Percentiles rank a stretch among this genome's conserved stretches.
Evolutionary conservation across 2,329 filamentous ascomycete genomes (phyloP).

Genomic region (Colletotrichum sp.): DNA sequence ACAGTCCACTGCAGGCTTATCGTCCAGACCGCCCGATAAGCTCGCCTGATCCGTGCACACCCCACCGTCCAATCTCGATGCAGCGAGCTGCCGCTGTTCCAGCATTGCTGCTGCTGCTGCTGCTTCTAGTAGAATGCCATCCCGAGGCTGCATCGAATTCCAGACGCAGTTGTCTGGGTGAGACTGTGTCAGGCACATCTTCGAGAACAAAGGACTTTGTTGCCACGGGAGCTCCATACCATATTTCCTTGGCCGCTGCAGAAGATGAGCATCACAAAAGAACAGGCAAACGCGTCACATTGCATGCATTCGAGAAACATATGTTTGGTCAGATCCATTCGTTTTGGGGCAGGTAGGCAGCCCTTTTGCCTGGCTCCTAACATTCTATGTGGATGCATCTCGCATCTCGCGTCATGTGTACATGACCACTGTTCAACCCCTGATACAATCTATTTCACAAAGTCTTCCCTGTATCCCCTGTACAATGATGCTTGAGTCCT

Average conservation of each 20-base stretch:
- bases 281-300: not conserved
- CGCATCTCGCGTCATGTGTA: not conserved
- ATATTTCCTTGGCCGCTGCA: not conserved
- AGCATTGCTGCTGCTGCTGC: not conserved
- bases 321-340: not conserved
- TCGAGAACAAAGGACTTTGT: not conserved
- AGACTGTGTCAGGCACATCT: not conserved
- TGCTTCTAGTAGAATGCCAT: not conserved
- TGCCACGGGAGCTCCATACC: not conserved
- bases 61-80: not conserved
- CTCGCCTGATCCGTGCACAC: not conserved
- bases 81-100: not conserved
- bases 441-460: not conserved
- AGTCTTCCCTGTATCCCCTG: not conserved
- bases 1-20: not conserved
- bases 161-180: not conserved
- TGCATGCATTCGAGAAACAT: not conserved
- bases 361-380: not conserved
- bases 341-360: not conserved
- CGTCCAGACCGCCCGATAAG: slow-evolving; percentile 7
- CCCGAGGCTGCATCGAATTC: not conserved
- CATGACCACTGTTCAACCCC: not conserved
- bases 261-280: not conserved
- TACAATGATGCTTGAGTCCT: not conserved
- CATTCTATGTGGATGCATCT: not conserved